phyloP scores from a whole-genome alignment of 2,329 filamentous ascomycete species.

The Ophiostoma sp. region DNA sequence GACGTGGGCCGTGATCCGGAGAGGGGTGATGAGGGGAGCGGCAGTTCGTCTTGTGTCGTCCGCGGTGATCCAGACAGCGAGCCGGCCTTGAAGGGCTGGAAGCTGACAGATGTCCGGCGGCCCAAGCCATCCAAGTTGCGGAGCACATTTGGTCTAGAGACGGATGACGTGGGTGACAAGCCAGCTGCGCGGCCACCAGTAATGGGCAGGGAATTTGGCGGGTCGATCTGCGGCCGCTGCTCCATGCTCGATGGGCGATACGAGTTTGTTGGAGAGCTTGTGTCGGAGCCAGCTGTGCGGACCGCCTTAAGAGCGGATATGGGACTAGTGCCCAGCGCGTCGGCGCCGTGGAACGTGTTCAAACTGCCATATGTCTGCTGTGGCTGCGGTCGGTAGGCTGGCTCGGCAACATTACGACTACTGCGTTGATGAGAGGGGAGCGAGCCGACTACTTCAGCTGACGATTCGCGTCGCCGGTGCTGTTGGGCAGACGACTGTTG shows the following conservation, averaged over 20 bases:
- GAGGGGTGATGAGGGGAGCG: constrained; percentile 55
- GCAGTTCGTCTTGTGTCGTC: constrained; percentile 49
- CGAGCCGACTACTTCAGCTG: constrained; percentile 65
- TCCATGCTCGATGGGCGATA: constrained; percentile 47
- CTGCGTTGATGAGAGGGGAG: constrained; percentile 65
- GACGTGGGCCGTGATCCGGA: constrained; percentile 50
- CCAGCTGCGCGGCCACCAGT: constrained; percentile 31
- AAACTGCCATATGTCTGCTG: constrained; percentile 84
- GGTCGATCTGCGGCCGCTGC: constrained; percentile 36
- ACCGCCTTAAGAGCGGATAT: constrained; percentile 78
- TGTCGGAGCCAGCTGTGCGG: constrained; percentile 60
- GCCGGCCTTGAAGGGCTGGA: constrained; percentile 94
- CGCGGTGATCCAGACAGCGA: constrained; percentile 86
- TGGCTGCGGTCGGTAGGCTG: constrained; percentile 33
- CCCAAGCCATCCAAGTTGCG: constrained; percentile 55
- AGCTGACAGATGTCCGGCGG: constrained; percentile 80
- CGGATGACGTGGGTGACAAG: constrained; percentile 26
- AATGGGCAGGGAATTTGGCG: constrained; percentile 57
- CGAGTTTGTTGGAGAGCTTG: constrained; percentile 59
- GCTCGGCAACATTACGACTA: constrained; percentile 53
- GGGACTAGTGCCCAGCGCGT: constrained; percentile 76
- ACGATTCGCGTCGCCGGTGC: constrained; percentile 38
- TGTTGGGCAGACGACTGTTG: constrained; percentile 18
- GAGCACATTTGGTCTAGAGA: constrained; percentile 39
- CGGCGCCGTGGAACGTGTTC: constrained; percentile 85